phyloP scores from a whole-genome alignment of 306 rosid genomes.

The Cicer bijugum region DNA sequence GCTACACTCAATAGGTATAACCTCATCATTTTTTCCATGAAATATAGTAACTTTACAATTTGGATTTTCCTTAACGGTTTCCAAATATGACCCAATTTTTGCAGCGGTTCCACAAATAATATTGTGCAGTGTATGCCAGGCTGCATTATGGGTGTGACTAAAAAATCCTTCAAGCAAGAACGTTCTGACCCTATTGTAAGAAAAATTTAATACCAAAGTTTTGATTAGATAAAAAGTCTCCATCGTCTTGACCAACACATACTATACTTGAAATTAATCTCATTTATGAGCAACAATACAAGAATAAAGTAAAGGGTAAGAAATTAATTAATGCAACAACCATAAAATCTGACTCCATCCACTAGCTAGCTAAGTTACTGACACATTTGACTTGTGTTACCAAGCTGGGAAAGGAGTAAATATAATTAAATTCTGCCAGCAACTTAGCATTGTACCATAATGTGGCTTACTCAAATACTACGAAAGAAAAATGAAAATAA shows the following conservation, averaged over 20 bases:
- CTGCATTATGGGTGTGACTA: slow-evolving; percentile 94
- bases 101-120: slow-evolving; percentile 79
- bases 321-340: slow-evolving; percentile 42
- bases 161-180: slow-evolving; percentile 91
- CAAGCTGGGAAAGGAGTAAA: slow-evolving; percentile 11
- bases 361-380: slow-evolving; percentile 26
- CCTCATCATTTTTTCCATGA: slow-evolving; percentile 81
- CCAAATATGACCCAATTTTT: slow-evolving; percentile 70
- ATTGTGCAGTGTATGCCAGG: slow-evolving; percentile 98
- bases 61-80: slow-evolving; percentile 52
- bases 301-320: slow-evolving; percentile 23
- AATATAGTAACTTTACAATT: slow-evolving; percentile 68
- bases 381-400: slow-evolving; percentile 44
- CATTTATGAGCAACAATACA: slow-evolving; percentile 36
- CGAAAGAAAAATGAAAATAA: neutral
- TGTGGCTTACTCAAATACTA: slow-evolving; percentile 20
- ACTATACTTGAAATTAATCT: slow-evolving; percentile 27
- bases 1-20: slow-evolving; percentile 83
- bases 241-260: neutral
- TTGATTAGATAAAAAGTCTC: slow-evolving; percentile 18
- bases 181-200: slow-evolving; percentile 62
- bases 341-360: slow-evolving; percentile 33
- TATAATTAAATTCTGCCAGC: slow-evolving; percentile 9
- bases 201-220: neutral
- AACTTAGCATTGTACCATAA: slow-evolving; percentile 2